phyloP scores from a whole-genome alignment of 306 rosid genomes.

The Betula pendula region DNA sequence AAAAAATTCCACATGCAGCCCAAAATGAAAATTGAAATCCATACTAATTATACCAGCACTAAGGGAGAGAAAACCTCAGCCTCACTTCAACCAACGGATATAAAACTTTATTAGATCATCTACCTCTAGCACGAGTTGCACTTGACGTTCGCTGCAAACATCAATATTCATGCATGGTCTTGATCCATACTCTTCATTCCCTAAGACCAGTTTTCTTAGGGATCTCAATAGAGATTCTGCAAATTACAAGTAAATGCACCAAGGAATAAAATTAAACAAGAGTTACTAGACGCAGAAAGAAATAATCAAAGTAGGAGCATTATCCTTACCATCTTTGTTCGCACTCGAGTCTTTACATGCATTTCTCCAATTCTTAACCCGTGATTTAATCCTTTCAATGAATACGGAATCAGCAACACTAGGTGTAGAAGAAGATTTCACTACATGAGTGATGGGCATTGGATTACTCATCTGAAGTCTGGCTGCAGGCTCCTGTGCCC shows the following conservation, averaged over 20 bases:
- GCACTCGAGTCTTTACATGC: conserved; percentile 40
- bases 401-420: conserved; percentile 71
- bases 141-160: conserved; percentile 83
- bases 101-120: conserved; percentile 16
- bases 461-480: conserved; percentile 49
- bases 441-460: conserved; percentile 22
- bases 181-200: conserved; percentile 56
- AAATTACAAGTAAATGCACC: conserved; percentile 22
- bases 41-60: conserved; percentile 4
- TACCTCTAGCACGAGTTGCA: conserved; percentile 77
- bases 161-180: conserved; percentile 75
- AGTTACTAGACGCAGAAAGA: conserved; percentile 2
- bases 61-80: conserved; percentile 7
- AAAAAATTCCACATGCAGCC: neutral
- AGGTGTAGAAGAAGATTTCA: conserved; percentile 42
- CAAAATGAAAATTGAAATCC: neutral
- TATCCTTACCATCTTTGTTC: conserved; percentile 56
- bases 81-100: conserved; percentile 22
- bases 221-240: conserved; percentile 64
- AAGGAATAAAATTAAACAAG: conserved; percentile 16
- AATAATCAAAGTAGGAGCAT: neutral
- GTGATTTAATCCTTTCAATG: conserved; percentile 63
- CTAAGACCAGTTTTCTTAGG: conserved; percentile 58
- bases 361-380: conserved; percentile 63
- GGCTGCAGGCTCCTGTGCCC: conserved; percentile 72